phyloP scores from a whole-genome alignment of 768 basidiomycete genomes.

The Boletus reticuloceps region DNA sequence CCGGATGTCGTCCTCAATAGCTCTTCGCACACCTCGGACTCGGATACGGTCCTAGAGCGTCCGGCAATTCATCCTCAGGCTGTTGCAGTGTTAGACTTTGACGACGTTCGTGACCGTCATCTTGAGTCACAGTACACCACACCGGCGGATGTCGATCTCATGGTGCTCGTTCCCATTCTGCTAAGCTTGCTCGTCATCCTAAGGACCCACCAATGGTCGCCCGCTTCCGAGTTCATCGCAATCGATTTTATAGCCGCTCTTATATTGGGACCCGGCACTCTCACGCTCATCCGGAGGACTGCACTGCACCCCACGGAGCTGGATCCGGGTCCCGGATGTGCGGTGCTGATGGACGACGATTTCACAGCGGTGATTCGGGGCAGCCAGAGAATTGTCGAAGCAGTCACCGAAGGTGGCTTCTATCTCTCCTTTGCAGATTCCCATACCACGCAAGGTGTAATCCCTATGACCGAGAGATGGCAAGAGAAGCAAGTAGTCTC shows the following conservation, averaged over 20 bases:
- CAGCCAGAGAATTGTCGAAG: slow-evolving; percentile 14
- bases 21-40: background rate
- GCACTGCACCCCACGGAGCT: slow-evolving; percentile 2
- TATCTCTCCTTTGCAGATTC: slow-evolving; percentile 12
- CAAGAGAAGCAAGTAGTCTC: slow-evolving; percentile 9
- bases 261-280: slow-evolving; percentile 16
- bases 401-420: slow-evolving; percentile 20
- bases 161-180: slow-evolving; percentile 13
- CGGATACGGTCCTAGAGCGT: background rate
- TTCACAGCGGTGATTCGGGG: slow-evolving; percentile 13
- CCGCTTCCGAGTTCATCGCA: background rate
- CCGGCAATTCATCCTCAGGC: background rate
- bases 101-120: background rate
- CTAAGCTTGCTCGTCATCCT: slow-evolving; percentile 9
- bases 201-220: slow-evolving; percentile 5
- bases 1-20: background rate
- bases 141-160: slow-evolving; percentile 7
- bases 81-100: slow-evolving; percentile 13
- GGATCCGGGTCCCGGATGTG: slow-evolving; percentile 12
- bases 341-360: slow-evolving; percentile 20
- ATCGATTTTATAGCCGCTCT: slow-evolving; percentile 11
- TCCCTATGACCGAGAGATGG: background rate
- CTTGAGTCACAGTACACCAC: slow-evolving; percentile 10
- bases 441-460: background rate
- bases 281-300: slow-evolving; percentile 14